These are phyloP conservation scores for Blastobotrys persicus DNA, from an alignment of 1,139 yeast species.

Conservation along the genomic window DNA sequence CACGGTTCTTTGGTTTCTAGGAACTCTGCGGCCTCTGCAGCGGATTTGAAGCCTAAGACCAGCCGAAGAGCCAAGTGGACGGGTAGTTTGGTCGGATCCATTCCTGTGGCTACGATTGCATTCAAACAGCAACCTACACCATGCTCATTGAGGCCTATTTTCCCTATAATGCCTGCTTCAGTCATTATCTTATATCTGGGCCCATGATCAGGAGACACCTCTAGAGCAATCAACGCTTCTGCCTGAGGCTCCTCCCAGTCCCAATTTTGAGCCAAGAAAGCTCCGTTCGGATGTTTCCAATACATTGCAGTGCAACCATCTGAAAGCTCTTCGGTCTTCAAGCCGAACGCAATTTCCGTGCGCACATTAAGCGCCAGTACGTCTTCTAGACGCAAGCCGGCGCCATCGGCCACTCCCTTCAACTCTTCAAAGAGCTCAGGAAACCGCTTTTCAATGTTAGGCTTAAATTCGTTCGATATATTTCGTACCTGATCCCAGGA, in stretches of 20 bases:
- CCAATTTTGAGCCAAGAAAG: conserved; percentile 37
- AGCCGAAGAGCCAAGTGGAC: conserved; percentile 38
- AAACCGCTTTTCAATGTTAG: conserved; percentile 27
- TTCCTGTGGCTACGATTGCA: conserved; percentile 35
- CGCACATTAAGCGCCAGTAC: conserved; percentile 37
- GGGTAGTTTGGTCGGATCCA: conserved; percentile 33
- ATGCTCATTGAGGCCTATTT: conserved; percentile 37
- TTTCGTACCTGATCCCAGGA: conserved; percentile 28
- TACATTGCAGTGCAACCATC: conserved; percentile 40
- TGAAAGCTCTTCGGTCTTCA: conserved; percentile 26
- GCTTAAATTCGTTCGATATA: conserved; percentile 26
- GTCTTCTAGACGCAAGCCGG: conserved; percentile 33
- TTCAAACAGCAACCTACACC: conserved; percentile 38
- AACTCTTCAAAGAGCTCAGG: conserved; percentile 36
- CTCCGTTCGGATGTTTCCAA: conserved; percentile 22
- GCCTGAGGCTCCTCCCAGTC: conserved; percentile 36
- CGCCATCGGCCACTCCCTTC: conserved; percentile 38
- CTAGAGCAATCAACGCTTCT: conserved; percentile 31
- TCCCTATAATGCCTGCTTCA: conserved; percentile 40
- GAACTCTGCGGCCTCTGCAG: conserved; percentile 30
- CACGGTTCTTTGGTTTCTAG: conserved; percentile 26
- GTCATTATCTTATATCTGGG: conserved; percentile 34
- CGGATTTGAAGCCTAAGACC: conserved; percentile 31
- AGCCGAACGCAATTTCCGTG: conserved; percentile 36
- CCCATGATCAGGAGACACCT: conserved; percentile 26